Evolutionary conservation across 371 early-diverging fungal species (phyloP).

Genomic region (Dichotomocladium elegans): DNA sequence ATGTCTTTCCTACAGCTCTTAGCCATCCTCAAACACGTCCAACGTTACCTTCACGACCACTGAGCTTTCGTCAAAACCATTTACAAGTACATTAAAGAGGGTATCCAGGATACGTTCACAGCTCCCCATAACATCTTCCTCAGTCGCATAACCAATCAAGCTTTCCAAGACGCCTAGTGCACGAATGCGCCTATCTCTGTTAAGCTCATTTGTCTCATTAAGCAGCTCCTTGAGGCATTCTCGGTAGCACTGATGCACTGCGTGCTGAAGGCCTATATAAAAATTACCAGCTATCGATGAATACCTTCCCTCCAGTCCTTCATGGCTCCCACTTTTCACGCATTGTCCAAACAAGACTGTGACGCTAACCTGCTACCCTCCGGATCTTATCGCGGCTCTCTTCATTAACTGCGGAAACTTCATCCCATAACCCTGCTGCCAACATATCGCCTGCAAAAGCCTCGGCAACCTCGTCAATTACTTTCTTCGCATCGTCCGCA

Average conservation of each 20-base stretch:
- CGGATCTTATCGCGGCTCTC: background rate
- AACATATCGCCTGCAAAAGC: background rate
- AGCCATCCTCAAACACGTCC: background rate
- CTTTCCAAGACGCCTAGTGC: background rate
- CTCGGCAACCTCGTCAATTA: background rate
- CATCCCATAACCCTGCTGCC: background rate
- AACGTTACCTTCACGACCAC: constrained; percentile 1
- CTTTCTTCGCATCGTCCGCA: background rate
- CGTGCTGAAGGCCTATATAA: background rate
- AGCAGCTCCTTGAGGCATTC: background rate
- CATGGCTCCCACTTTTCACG: background rate
- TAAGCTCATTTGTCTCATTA: background rate
- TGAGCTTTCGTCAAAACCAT: background rate
- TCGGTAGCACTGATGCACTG: background rate
- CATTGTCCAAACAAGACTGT: background rate
- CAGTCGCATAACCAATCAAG: background rate
- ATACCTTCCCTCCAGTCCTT: too few species aligned
- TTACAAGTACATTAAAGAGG: background rate
- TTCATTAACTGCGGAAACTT: background rate
- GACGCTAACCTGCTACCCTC: background rate
- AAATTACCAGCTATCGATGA: too few species aligned
- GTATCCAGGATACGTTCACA: background rate
- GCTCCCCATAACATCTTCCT: background rate
- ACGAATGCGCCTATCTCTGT: background rate
- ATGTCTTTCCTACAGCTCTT: too few species aligned